Percentiles rank a stretch among this genome's conserved stretches.
Conservation (phyloP, 495 filamentous ascomycete genomes). For the Cercophora scortea region DNA sequence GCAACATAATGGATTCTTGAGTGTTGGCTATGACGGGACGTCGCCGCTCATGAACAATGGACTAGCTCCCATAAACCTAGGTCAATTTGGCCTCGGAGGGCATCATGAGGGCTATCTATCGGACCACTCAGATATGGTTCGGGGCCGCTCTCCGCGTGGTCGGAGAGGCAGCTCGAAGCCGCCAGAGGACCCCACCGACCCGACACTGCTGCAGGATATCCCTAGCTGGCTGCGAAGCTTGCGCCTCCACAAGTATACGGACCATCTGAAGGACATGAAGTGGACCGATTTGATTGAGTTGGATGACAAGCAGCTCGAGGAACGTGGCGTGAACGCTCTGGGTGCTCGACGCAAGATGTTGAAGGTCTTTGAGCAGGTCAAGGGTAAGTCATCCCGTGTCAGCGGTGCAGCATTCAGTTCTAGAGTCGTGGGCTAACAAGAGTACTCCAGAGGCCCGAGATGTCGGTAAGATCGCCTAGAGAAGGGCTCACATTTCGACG, state of each 20-base stretch:
- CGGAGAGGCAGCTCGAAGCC: slow-evolving; percentile 93
- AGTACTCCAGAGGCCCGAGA: slow-evolving; percentile 1
- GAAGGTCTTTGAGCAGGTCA: slow-evolving; percentile 97
- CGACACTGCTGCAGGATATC: slow-evolving; percentile 85
- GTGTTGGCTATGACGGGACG: slow-evolving; percentile 66
- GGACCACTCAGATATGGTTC: slow-evolving; percentile 82
- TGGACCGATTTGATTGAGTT: slow-evolving; percentile 92
- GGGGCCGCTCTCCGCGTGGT: slow-evolving; percentile 87
- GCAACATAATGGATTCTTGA: slow-evolving; percentile 91
- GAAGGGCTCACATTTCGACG: too few relatives aligned
- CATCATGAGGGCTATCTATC: slow-evolving; percentile 82
- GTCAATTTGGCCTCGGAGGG: slow-evolving; percentile 61
- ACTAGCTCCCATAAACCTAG: slow-evolving; percentile 61
- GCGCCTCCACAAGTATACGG: slow-evolving; percentile 96
- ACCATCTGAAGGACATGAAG: slow-evolving; percentile 92
- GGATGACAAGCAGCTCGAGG: slow-evolving; percentile 88
- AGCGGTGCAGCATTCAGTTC: not conserved
- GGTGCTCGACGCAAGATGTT: slow-evolving; percentile 97
- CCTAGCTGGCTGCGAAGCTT: slow-evolving; percentile 92
- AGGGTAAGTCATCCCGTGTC: slow-evolving; percentile 36
- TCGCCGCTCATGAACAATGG: slow-evolving; percentile 69
- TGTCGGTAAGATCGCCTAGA: not conserved
- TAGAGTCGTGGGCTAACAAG: not conserved
- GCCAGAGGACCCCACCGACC: slow-evolving; percentile 94
- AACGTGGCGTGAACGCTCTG: slow-evolving; percentile 88